Evolutionary conservation across 2,329 filamentous ascomycete species (phyloP), one percentile per base, ranked within the genome.

Genomic region (Stemphylium lycopersici): DNA sequence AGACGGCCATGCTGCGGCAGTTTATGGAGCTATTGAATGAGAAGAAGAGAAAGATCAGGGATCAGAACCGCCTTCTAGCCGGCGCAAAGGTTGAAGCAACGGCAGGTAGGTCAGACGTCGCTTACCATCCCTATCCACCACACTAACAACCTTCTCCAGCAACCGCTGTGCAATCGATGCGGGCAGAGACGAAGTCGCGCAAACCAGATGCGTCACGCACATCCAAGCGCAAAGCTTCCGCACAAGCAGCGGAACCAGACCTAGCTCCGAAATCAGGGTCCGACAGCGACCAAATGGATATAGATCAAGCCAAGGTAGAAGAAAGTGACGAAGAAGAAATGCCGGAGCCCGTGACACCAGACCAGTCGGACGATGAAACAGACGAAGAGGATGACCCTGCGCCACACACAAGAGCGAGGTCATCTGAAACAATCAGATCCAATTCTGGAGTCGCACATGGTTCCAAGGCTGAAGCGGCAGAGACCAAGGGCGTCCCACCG

Each of bases 1-100:
- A 93, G 72, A 80, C 81, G 1, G 81, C 82, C 15, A 76, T 93
- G 51, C 75, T 93, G 1, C 83, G 84, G 56, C 91, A 90, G 69
- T 91, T 91, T 63, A 82, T 84, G 49, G 79, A 84, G 50, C 78
- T 93, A 2, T 77, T 93, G 1, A 93, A 93, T 63, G 85, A 89
- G 71, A 93, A 93, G 78, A 93, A 93, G 74, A 78, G 87, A 47
- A 92, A 90, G 75, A 92, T 93, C 44, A 78, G 90, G 38, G 84
- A 91, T 64, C 89, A 91, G 74, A 86, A 89, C 65, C 81, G 83
- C 34, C 74, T 89, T 16, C 74, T 91, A 20, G 78, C 79, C 13
- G 75, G 77, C 26, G 83, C 84, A 68, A 85, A 86, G 47, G 69
- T 76, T 10, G 71, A 74, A 45, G 65, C 68, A 41, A 38, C 59